Evolutionary conservation across 169 alveolate species (phyloP), one percentile per base, ranked within the genome.

Genomic region (Amoebophrya sp.): DNA sequence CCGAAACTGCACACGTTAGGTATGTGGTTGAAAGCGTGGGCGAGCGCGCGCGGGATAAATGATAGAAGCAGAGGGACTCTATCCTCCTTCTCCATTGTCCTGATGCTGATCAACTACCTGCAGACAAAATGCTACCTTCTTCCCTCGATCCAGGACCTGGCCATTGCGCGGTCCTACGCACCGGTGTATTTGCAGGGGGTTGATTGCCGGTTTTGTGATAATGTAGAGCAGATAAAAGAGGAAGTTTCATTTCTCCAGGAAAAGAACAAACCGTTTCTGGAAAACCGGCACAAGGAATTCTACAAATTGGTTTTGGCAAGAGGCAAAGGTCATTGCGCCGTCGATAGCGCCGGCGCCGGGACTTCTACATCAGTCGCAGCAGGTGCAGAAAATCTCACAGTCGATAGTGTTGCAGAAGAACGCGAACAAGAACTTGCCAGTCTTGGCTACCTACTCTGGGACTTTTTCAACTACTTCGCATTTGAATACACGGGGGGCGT

Each of bases 111-210:
- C 10, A 92, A 91, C 77, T 90, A 54, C 53, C 90, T 94, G 40
- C 91, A 89, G 89, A 40, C 29, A 33, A 91, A 53, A n/a, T 90
- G 88, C 40, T 90, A 93, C 0, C 40, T 94, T 14, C 77, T 92
- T 89, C 95, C 94, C 0, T 47, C 91, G 0, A 89, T 92, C 23
- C 95, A 94, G 92, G 94, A 94, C 89, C 41, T 92, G 89, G 94
- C 94, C 40, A 39, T 90, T 39, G 89, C n/a, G n/a, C 92, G 89
- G 90, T 54, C 39, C 55, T 47, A 55, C 47, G 92, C 94, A 12
- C 93, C 93, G 33, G 93, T 94, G 66, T 92, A 92, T 40, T 53
- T 94, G 29, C 90, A 41, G 40, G 95, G 95, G 2, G 93, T 92
- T 53, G 95, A 94, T 77, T 39, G 90, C 53, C 77, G 93, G 33